Base-by-base conservation (phyloP, 192 early-diverging fungal genomes). In the Chytriomyces hyalinus region DNA sequence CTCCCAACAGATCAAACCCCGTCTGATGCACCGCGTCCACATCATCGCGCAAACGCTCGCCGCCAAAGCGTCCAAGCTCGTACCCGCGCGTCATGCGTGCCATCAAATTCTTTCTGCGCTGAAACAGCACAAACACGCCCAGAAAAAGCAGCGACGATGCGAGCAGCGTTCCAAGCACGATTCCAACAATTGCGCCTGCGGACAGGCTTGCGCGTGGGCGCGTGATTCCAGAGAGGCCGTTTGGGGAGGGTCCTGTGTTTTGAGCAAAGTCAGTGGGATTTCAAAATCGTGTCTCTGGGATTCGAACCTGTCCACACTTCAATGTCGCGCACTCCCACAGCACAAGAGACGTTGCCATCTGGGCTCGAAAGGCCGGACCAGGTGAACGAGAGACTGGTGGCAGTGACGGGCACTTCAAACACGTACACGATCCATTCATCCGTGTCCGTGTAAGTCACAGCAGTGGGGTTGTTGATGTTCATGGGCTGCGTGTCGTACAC, bases 401-500 rank as follows among this genome's bases (percentile, higher is more conserved):
- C 71, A 13, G 71, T 73, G 36, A 73, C 71, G 22, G 71, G 60
- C 3, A 73, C 60, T 48, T 73, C 71, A 63, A 73, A 73, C 60
- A 73, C 71, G 22, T 73, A 73, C 6, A 73, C 71, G 46, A 62
- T 46, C 71, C 71, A 73, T 28, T 61, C 15, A 10, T 73, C 59
- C 6, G 13, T 45, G 28, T 73, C 62, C 15, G 62, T 73, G 43
- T 73, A 73, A 6, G 71, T 73, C 15, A 73, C 71, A 48, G 71
- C 71, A 8, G 71, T 73, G 13, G 71, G 71, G 46, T 73, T 73
- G 36, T 61, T 61, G 44, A 73, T 61, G 46, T 73, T 73, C 71
- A 73, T 73, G 13, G 71, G 71, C 60, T 73, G 71, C 24, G 71
- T 62, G 59, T 73, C 71, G 45, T 62, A 73, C 13, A 73, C 71